phyloP scores from a whole-genome alignment of 2,329 filamentous ascomycete genomes.

The Nectriaceae sp. region DNA sequence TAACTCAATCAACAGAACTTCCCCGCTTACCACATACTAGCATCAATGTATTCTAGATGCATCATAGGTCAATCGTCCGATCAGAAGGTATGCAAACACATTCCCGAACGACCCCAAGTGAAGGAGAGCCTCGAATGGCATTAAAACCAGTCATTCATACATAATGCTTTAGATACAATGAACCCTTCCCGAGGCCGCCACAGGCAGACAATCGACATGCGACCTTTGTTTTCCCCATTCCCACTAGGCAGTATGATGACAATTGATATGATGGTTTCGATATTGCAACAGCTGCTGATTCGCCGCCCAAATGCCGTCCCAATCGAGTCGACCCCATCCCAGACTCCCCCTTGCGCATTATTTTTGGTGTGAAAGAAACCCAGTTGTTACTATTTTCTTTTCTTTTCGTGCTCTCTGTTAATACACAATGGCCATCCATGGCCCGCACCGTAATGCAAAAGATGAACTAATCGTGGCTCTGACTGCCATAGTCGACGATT shows the following conservation, averaged over 20 bases:
- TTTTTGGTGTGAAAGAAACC: constrained; percentile 25
- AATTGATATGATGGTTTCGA: constrained; percentile 12
- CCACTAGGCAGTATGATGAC: constrained; percentile 22
- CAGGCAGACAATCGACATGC: constrained; percentile 4
- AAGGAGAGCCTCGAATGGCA: not conserved
- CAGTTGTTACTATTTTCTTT: constrained; percentile 31
- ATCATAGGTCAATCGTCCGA: not conserved
- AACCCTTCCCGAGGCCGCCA: constrained; percentile 11
- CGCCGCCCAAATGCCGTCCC: constrained; percentile 24
- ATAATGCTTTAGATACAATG: constrained; percentile 23
- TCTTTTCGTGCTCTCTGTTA: constrained; percentile 18
- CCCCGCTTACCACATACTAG: too few relatives aligned
- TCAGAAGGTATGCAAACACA: not conserved
- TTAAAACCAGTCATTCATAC: constrained; percentile 27
- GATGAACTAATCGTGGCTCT: constrained; percentile 20
- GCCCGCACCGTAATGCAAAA: constrained; percentile 18
- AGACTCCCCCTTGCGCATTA: constrained; percentile 24
- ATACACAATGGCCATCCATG: constrained; percentile 8
- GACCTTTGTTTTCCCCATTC: constrained; percentile 11
- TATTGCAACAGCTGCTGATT: not conserved
- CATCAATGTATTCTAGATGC: too few relatives aligned
- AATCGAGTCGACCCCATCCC: constrained; percentile 24
- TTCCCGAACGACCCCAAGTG: not conserved
- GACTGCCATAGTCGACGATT: constrained; percentile 33
- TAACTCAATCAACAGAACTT: too few relatives aligned